A percentile compares a stretch with the other conserved stretches of the same genome.
phyloP scores from a whole-genome alignment of 345 rosid genomes.

The Populus alba region DNA sequence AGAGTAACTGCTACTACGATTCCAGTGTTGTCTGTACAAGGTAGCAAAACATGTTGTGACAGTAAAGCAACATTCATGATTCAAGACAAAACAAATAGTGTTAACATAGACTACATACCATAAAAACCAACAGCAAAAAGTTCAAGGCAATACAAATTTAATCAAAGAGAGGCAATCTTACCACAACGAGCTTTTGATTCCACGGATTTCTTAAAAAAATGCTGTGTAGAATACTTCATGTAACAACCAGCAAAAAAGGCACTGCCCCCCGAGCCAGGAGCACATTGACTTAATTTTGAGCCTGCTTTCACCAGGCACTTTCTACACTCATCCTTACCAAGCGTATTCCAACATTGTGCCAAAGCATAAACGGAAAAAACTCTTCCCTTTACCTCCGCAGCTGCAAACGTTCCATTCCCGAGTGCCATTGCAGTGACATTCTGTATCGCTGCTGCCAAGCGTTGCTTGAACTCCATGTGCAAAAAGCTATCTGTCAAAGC shows the following conservation, averaged over 20 bases:
- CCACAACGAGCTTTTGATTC: not conserved
- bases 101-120: not conserved
- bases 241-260: conserved; percentile 67
- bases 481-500: conserved; percentile 2
- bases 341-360: conserved; percentile 73
- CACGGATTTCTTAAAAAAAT: conserved; percentile 31
- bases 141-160: not conserved
- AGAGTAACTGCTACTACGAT: not conserved
- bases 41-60: not conserved
- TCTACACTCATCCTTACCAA: conserved; percentile 41
- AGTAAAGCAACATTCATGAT: no score
- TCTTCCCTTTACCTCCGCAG: conserved; percentile 24
- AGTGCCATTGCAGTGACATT: conserved; percentile 44
- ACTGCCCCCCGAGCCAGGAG: conserved; percentile 40
- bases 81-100: not conserved
- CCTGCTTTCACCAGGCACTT: conserved; percentile 49
- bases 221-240: conserved; percentile 50
- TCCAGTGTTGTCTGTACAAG: conserved; percentile 11
- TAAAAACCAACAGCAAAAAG: not conserved
- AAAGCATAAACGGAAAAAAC: conserved; percentile 38
- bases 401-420: conserved; percentile 39
- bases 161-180: conserved; percentile 8
- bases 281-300: conserved; percentile 39
- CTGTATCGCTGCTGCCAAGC: conserved; percentile 29
- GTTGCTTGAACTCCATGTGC: conserved; percentile 15